Conservation (phyloP, 352 stramenopile species). For the Globisporangium viniferum region DNA sequence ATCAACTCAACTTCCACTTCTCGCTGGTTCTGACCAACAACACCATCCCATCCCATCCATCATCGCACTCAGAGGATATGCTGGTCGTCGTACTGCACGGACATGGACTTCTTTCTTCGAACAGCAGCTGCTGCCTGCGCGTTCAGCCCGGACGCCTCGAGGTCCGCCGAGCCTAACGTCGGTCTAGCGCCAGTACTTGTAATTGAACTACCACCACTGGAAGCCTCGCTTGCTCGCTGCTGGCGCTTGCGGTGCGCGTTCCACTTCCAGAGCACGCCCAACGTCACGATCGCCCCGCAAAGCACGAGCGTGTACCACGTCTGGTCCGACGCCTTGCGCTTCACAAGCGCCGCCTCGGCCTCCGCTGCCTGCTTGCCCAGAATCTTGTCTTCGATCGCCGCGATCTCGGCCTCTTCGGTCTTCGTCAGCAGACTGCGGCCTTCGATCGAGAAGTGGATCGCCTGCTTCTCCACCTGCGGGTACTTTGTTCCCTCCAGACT, state of each 20-base stretch:
- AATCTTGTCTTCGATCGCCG: constrained; percentile 42
- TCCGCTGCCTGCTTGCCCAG: constrained; percentile 33
- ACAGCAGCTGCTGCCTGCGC: constrained; percentile 1
- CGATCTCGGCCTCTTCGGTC: constrained; percentile 56
- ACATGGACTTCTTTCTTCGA: constrained; percentile 18
- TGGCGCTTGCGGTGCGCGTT: constrained; percentile 17
- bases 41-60: no score
- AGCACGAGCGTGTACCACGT: constrained; percentile 18
- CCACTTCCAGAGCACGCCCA: constrained; percentile 16
- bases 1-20: no score
- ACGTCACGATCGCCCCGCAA: constrained; percentile 4
- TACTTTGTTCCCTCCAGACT: constrained; percentile 61
- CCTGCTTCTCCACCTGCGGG: constrained; percentile 55
- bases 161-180: constrained; percentile 6
- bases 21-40: not conserved
- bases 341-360: constrained; percentile 15
- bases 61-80: constrained; percentile 12
- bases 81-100: constrained; percentile 18
- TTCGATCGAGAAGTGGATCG: constrained; percentile 79
- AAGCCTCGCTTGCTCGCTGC: constrained; percentile 1
- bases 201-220: no score
- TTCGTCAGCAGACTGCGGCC: constrained; percentile 50
- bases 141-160: not conserved
- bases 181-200: not conserved
- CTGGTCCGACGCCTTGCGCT: constrained; percentile 5